phyloP scores from a whole-genome alignment of 2,329 filamentous ascomycete genomes.

The Xylariaceae sp. region DNA sequence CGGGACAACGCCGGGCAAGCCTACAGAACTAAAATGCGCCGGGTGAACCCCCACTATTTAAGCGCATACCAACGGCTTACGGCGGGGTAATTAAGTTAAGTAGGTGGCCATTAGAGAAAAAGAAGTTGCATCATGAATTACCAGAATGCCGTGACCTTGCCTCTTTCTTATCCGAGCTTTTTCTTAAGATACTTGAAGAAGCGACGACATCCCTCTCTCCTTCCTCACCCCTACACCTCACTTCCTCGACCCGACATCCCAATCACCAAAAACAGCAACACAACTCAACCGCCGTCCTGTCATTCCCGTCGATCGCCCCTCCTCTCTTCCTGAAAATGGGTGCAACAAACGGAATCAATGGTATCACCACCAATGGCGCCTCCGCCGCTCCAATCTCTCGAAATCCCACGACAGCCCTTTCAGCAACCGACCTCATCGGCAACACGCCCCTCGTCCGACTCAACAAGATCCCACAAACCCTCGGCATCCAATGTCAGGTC shows the following conservation, averaged over 20 bases:
- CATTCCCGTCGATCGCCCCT: background rate
- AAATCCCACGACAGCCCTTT: constrained; percentile 41
- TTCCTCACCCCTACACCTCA: background rate
- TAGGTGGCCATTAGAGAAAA: too few species aligned
- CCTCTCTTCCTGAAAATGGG: constrained; percentile 9
- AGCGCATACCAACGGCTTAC: constrained; percentile 16
- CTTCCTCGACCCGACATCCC: background rate
- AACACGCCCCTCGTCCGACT: constrained; percentile 93
- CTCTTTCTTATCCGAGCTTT: background rate
- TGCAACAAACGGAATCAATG: constrained; percentile 17
- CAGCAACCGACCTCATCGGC: constrained; percentile 83
- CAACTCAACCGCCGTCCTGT: background rate
- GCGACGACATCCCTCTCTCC: background rate
- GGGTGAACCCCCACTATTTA: too few species aligned
- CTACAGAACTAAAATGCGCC: too few species aligned
- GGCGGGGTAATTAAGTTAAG: constrained; percentile 13
- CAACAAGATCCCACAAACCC: constrained; percentile 86
- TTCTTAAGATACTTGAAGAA: constrained; percentile 1
- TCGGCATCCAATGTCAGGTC: constrained; percentile 83
- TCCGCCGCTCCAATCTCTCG: constrained; percentile 20
- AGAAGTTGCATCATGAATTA: background rate
- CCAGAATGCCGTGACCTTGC: background rate
- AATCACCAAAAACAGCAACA: background rate
- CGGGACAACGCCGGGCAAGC: too few species aligned
- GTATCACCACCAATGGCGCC: constrained; percentile 22